Evolutionary conservation across 2,329 filamentous ascomycete genomes (phyloP).

Genomic region (Talaromyces sp.): DNA sequence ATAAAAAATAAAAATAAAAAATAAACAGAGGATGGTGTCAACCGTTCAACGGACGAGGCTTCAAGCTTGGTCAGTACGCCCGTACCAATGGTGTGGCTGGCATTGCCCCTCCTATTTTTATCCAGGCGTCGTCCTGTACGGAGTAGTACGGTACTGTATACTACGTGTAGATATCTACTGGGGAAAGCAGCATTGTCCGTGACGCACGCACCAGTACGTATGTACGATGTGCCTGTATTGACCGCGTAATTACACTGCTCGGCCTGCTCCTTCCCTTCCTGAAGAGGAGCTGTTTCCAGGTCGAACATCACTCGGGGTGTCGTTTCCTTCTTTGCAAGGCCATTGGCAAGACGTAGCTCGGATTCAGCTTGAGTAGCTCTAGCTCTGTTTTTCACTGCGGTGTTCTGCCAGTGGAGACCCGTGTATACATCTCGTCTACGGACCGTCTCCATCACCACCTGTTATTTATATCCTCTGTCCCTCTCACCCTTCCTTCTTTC

Average conservation of each 20-base stretch:
- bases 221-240: neutral
- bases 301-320: neutral
- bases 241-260: neutral
- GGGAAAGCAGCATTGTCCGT: neutral
- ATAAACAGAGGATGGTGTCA: neutral
- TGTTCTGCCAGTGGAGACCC: neutral
- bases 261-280: neutral
- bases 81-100: neutral
- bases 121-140: neutral
- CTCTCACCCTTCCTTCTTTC: slow-evolving; percentile 6
- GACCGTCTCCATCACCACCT: neutral
- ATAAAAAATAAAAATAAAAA: neutral
- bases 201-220: neutral
- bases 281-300: neutral
- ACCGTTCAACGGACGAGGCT: neutral
- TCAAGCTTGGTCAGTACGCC: neutral
- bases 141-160: too few species aligned
- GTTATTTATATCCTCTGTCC: slow-evolving; percentile 12
- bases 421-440: neutral
- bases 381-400: neutral
- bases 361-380: neutral
- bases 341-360: neutral
- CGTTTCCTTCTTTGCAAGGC: neutral
- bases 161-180: too few species aligned
- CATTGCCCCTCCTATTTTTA: neutral